phyloP scores from a whole-genome alignment of 345 rosid genomes.

The Gynandropsis gynandra region DNA sequence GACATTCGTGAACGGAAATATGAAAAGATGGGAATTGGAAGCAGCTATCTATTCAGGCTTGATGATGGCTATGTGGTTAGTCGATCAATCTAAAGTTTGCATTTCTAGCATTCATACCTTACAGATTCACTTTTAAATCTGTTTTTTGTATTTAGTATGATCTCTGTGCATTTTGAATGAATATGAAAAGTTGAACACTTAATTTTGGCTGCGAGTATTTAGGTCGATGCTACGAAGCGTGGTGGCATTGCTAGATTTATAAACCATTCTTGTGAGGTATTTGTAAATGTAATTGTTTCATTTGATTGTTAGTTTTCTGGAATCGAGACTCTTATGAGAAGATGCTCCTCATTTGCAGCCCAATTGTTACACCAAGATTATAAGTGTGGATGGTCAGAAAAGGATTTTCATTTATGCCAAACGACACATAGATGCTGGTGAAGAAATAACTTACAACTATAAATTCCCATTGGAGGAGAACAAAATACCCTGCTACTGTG shows the following conservation, averaged over 20 bases:
- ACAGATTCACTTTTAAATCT: neutral
- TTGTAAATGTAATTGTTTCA: conserved; percentile 4
- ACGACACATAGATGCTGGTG: conserved; percentile 72
- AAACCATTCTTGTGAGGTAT: conserved; percentile 98
- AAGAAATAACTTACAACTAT: conserved; percentile 95
- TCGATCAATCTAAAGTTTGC: conserved; percentile 5
- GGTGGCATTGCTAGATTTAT: conserved; percentile 99
- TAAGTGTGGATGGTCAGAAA: conserved; percentile 86
- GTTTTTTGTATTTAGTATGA: neutral
- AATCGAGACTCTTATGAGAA: conserved; percentile 20
- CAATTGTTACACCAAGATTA: conserved; percentile 95
- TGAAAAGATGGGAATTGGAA: conserved; percentile 99
- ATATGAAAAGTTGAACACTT: conserved; percentile 14
- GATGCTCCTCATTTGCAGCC: conserved; percentile 52
- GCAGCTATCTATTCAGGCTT: conserved; percentile 98
- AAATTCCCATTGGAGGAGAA: conserved; percentile 92
- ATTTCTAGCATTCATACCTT: neutral
- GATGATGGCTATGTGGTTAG: conserved; percentile 98
- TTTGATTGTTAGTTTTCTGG: conserved; percentile 18
- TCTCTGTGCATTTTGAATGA: neutral
- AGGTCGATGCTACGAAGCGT: conserved; percentile 99
- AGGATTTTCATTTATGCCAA: conserved; percentile 93
- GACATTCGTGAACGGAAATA: conserved; percentile 86
- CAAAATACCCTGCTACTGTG: conserved; percentile 97
- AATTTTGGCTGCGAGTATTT: conserved; percentile 16